Evolutionary conservation across 768 basidiomycete genomes (phyloP), one percentile per base, ranked within the genome.

Genomic region (Tricholoma furcatifolium): DNA sequence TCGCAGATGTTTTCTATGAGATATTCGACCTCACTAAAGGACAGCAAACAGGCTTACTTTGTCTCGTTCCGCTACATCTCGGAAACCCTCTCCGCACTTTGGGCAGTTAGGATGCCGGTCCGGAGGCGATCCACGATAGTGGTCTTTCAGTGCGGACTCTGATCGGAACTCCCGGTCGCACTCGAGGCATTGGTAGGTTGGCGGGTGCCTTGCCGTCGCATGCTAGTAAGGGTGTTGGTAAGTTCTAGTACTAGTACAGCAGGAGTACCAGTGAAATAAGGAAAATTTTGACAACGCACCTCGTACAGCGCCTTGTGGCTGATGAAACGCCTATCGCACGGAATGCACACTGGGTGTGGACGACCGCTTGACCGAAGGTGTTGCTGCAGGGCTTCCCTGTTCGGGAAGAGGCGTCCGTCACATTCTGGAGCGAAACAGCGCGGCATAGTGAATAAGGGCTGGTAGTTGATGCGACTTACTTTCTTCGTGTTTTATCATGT

Each of bases 51-150:
- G 4, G n/a, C 43, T 41, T 31, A 47, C 54, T 11, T 17, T 24
- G 30, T 55, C 44, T n/a, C 49, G 34, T 10, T 42, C 46, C 15
- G 43, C 9, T 6, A 40, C 7, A 18, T 46, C 36, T 1, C 50
- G 43, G 20, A 51, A 55, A 6, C 54, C 54, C n/a, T 45, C 44
- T 10, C 54, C 54, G 14, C 54, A 55, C 3, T 20, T 18, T 9
- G 39, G 44, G 41, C 54, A 55, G 15, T 55, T 55, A 7, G 54
- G 54, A 41, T 55, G 54, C 15, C 52, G 52, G 17, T 53, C 52
- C 20, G 36, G 23, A 2, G 44, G 43, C 11, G 54, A 39, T 0
- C 54, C 54, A 30, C 54, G 49, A 30, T 51, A 55, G 15, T 55
- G 54, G 18, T 55, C 54, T 2, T 46, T 27, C 1, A 55, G 49